Evolutionary conservation across 176 grass and related monocot genomes (phyloP).

Genomic region (Triticum turgidum): DNA sequence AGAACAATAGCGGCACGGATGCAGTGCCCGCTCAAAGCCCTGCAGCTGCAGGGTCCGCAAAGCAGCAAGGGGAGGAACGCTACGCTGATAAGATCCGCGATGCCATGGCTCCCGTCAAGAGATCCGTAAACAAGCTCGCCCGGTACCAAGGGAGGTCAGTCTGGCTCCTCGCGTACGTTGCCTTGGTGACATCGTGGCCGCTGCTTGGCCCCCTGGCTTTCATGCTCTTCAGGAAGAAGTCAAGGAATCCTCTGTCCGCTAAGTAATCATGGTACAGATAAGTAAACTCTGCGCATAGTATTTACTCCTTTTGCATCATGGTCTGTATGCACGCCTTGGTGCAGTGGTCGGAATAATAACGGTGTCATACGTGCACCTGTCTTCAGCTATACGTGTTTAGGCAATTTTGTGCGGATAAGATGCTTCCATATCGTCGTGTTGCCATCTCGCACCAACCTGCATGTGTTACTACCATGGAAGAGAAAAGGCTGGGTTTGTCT

Average conservation of each 20-base stretch:
- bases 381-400: background rate
- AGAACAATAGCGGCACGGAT: background rate
- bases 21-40: slow-evolving; percentile 2
- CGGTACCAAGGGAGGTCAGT: slow-evolving; percentile 63
- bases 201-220: slow-evolving; percentile 71
- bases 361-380: background rate
- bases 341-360: background rate
- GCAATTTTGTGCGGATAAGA: background rate
- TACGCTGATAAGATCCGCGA: slow-evolving; percentile 34
- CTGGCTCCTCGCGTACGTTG: slow-evolving; percentile 85
- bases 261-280: too few relatives aligned
- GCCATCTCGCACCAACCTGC: background rate
- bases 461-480: background rate
- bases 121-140: slow-evolving; percentile 59
- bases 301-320: too few relatives aligned
- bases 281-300: too few relatives aligned
- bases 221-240: slow-evolving; percentile 64
- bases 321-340: background rate
- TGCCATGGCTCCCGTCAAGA: slow-evolving; percentile 64
- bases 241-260: slow-evolving; percentile 20
- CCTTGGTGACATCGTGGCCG: slow-evolving; percentile 79
- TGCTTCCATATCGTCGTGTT: background rate
- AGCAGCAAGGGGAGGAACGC: slow-evolving; percentile 31
- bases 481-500: background rate
- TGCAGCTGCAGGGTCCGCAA: background rate